Conservation (phyloP, 2,329 filamentous ascomycete species). For the Keithomyces neogunnii region DNA sequence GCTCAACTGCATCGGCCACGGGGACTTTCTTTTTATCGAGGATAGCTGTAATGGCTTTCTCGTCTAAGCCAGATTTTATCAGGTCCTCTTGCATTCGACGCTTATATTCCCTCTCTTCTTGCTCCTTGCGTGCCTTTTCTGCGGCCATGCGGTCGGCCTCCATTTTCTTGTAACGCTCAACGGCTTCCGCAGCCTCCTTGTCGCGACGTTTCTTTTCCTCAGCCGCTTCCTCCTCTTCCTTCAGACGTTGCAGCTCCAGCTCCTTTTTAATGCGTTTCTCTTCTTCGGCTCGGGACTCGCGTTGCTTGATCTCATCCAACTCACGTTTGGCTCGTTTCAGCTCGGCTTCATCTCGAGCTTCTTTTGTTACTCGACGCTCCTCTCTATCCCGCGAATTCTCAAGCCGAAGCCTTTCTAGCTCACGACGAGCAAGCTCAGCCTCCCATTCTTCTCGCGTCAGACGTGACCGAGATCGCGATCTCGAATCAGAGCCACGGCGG, state of each 20-base stretch:
- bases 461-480: slow-evolving; percentile 18
- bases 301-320: slow-evolving; percentile 37
- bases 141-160: slow-evolving; percentile 38
- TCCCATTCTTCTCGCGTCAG: slow-evolving; percentile 34
- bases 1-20: slow-evolving; percentile 23
- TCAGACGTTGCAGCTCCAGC: slow-evolving; percentile 39
- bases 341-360: slow-evolving; percentile 38
- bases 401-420: slow-evolving; percentile 38
- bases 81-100: slow-evolving; percentile 49
- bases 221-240: slow-evolving; percentile 35
- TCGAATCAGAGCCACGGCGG: slow-evolving; percentile 18
- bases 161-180: slow-evolving; percentile 42
- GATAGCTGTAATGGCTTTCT: slow-evolving; percentile 50
- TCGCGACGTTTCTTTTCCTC: slow-evolving; percentile 34
- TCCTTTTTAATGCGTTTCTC: slow-evolving; percentile 44
- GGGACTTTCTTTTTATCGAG: slow-evolving; percentile 45
- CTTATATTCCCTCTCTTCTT: slow-evolving; percentile 45
- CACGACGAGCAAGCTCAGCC: slow-evolving; percentile 28
- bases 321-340: slow-evolving; percentile 40
- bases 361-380: slow-evolving; percentile 27
- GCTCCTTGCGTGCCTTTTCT: slow-evolving; percentile 39
- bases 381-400: slow-evolving; percentile 29
- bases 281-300: slow-evolving; percentile 38
- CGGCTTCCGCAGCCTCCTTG: slow-evolving; percentile 37
- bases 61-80: slow-evolving; percentile 48